Conservation (phyloP, 176 grass and related monocot species). For the Oryza australiensis region DNA sequence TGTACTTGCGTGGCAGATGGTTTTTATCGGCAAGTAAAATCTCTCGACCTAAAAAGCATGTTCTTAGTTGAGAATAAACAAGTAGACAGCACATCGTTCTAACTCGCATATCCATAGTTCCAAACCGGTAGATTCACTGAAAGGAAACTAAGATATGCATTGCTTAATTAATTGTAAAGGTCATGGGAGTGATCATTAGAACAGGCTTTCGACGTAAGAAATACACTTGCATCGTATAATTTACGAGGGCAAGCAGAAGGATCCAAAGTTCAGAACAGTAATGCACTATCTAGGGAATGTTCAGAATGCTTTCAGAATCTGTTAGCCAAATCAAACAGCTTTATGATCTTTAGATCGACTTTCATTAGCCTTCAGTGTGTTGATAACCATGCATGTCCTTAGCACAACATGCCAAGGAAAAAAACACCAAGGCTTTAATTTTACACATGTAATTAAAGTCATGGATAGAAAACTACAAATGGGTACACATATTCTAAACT, state of each 20-base stretch:
- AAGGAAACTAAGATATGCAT: background rate
- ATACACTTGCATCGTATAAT: background rate
- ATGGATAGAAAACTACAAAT: background rate
- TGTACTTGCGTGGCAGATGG: slow-evolving; percentile 43
- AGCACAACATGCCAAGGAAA: slow-evolving; percentile 31
- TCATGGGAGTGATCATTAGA: background rate
- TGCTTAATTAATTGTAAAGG: background rate
- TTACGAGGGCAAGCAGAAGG: slow-evolving; percentile 3
- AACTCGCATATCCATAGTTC: slow-evolving; percentile 16
- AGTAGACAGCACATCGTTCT: background rate
- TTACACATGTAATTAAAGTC: slow-evolving; percentile 17
- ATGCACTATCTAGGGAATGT: background rate
- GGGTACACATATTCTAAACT: background rate
- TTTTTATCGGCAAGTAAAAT: slow-evolving; percentile 41
- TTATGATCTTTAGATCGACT: background rate
- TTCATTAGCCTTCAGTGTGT: background rate
- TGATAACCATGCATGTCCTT: background rate
- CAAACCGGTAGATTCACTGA: slow-evolving; percentile 26
- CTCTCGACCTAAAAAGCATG: slow-evolving; percentile 44
- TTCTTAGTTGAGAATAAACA: slow-evolving; percentile 21
- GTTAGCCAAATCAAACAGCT: slow-evolving; percentile 15
- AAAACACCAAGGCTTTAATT: background rate
- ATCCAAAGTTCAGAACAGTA: background rate
- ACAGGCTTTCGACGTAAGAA: slow-evolving; percentile 17
- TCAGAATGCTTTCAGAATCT: background rate